These are phyloP conservation scores for Bryoerythrophyllum caledonicum DNA, from an alignment of 225 moss, liverwort and hornwort genomes.

Conservation along the genomic window DNA sequence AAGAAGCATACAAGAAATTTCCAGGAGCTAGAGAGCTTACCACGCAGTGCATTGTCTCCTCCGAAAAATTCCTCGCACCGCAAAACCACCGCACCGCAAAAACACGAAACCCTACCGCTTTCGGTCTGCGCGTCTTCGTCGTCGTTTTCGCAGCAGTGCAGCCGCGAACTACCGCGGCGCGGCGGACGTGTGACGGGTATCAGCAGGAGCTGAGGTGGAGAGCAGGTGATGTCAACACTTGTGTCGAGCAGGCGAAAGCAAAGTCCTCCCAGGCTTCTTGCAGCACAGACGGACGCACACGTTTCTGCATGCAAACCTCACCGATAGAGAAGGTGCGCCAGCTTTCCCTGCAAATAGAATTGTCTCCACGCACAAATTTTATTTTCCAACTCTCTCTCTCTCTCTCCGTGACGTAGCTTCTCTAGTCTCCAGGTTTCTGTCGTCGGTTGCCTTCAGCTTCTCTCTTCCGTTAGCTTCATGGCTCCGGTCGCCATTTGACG, in stretches of 20 bases:
- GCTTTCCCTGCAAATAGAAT: too few relatives aligned
- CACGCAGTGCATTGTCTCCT: constrained; percentile 33
- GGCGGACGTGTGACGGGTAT: background rate
- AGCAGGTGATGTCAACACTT: background rate
- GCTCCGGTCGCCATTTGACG: too few relatives aligned
- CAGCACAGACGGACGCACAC: background rate
- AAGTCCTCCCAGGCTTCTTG: background rate
- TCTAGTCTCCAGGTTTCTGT: too few relatives aligned
- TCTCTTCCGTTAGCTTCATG: too few relatives aligned
- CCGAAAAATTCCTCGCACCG: too few relatives aligned
- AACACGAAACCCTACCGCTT: background rate
- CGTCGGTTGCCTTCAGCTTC: too few relatives aligned
- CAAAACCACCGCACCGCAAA: background rate
- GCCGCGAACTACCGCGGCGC: background rate
- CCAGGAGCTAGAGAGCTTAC: background rate
- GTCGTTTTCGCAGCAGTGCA: background rate
- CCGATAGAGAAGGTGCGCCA: background rate
- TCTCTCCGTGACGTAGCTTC: too few relatives aligned
- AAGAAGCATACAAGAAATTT: too few relatives aligned
- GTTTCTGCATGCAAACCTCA: background rate
- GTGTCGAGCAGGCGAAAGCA: background rate
- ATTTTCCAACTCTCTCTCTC: too few relatives aligned
- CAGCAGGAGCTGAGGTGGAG: background rate
- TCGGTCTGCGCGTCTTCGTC: background rate
- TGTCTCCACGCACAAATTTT: too few relatives aligned